Conservation (phyloP, 2,329 filamentous ascomycete genomes). For the Phialophora tarda region DNA sequence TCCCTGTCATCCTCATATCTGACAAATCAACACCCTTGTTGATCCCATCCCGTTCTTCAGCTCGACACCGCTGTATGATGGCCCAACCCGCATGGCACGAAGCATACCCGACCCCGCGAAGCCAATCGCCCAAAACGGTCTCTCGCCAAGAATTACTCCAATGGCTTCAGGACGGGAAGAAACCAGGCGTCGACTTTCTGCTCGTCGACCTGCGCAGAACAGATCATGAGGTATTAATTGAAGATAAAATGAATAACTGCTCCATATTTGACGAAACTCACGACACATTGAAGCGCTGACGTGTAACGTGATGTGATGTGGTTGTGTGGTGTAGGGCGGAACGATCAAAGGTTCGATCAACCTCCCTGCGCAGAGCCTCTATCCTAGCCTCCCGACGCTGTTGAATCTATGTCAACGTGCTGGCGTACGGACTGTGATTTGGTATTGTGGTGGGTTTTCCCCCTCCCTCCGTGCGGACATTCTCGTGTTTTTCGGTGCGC, state of each 20-base stretch:
- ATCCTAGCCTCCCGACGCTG: conserved; percentile 47
- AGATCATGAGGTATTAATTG: conserved; percentile 54
- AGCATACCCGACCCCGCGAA: conserved; percentile 30
- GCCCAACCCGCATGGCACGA: conserved; percentile 28
- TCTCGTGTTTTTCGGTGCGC: background rate
- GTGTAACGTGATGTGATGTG: background rate
- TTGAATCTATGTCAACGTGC: conserved; percentile 44
- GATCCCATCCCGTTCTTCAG: no score
- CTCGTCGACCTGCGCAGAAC: conserved; percentile 56
- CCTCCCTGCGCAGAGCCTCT: conserved; percentile 50
- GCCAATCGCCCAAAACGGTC: conserved; percentile 37
- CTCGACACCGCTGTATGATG: background rate
- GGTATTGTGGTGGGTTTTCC: conserved; percentile 48
- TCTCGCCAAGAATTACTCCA: conserved; percentile 46
- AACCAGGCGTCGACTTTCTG: conserved; percentile 46
- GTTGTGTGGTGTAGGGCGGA: conserved; percentile 56
- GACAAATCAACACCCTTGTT: background rate
- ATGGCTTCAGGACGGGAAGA: conserved; percentile 45
- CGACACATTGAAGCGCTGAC: no score
- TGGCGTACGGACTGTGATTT: conserved; percentile 46
- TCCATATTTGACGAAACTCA: background rate
- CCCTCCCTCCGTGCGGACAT: conserved; percentile 10
- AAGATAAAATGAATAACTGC: background rate
- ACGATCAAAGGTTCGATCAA: conserved; percentile 65
- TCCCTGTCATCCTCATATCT: background rate